A percentile compares a stretch with the other conserved stretches of the same genome.
phyloP scores from a whole-genome alignment of 2,329 filamentous ascomycete species.

The Trichoderma sp. region DNA sequence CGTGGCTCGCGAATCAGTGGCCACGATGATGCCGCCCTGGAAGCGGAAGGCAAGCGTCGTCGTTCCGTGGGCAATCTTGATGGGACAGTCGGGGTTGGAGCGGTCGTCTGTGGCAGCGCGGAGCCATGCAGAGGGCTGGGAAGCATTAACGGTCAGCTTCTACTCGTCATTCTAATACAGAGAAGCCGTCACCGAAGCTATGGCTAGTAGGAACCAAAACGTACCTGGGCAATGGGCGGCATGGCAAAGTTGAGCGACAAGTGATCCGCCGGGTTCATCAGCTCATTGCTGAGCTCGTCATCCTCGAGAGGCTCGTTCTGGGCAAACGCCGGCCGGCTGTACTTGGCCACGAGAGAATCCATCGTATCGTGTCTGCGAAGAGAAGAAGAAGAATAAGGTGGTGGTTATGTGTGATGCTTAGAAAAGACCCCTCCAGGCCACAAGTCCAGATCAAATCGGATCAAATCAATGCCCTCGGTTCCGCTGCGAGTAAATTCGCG shows the following conservation, averaged over 20 bases:
- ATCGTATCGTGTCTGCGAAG: constrained; percentile 47
- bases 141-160: neutral
- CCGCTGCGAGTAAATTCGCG: neutral
- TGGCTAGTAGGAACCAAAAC: constrained; percentile 31
- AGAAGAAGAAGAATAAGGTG: neutral
- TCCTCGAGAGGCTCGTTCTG: constrained; percentile 68
- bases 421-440: neutral
- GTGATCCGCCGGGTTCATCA: constrained; percentile 68
- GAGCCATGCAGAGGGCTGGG: constrained; percentile 85
- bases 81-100: constrained; percentile 93
- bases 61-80: constrained; percentile 99
- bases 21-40: constrained; percentile 96
- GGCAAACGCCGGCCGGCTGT: constrained; percentile 75
- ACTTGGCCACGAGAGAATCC: constrained; percentile 91
- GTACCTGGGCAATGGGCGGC: constrained; percentile 85
- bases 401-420: neutral
- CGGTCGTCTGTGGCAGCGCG: constrained; percentile 96
- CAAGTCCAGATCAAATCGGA: neutral
- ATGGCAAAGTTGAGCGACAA: constrained; percentile 92
- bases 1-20: constrained; percentile 94
- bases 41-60: constrained; percentile 98
- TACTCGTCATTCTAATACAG: neutral
- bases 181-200: neutral
- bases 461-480: neutral
- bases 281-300: constrained; percentile 67